Evolutionary conservation across 2,329 filamentous ascomycete species (phyloP).

Genomic region (Didymella lethalis): DNA sequence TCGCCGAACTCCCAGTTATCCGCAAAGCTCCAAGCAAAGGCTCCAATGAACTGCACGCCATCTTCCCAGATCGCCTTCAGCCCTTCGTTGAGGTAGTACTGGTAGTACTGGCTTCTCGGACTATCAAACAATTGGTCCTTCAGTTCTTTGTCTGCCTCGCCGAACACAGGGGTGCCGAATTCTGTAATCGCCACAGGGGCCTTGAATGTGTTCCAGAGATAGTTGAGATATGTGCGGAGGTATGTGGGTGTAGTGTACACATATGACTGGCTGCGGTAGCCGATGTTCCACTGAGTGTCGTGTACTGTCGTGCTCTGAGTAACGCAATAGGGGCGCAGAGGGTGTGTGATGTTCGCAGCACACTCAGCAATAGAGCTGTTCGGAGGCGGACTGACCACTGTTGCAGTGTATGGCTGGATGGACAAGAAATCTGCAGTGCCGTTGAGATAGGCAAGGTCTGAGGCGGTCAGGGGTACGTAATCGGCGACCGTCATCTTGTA

Average conservation of each 20-base stretch:
- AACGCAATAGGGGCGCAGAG: conserved; percentile 63
- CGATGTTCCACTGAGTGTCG: conserved; percentile 65
- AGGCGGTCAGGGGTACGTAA: conserved; percentile 57
- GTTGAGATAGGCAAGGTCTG: conserved; percentile 54
- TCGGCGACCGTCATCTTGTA: conserved; percentile 45
- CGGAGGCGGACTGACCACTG: conserved; percentile 59
- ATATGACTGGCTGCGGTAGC: conserved; percentile 64
- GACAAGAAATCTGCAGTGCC: conserved; percentile 63
- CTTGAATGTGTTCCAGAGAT: conserved; percentile 67
- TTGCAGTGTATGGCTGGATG: conserved; percentile 66
- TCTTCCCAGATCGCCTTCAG: conserved; percentile 66
- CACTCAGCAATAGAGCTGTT: conserved; percentile 58
- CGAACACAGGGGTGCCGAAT: conserved; percentile 65
- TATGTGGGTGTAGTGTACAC: conserved; percentile 67
- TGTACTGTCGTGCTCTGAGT: conserved; percentile 55
- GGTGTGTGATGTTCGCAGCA: conserved; percentile 55
- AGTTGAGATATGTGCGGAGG: conserved; percentile 64
- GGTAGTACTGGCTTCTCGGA: conserved; percentile 63
- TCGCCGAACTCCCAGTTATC: conserved; percentile 67
- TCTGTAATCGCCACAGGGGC: conserved; percentile 61
- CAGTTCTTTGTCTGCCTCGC: conserved; percentile 55
- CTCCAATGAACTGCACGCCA: conserved; percentile 62
- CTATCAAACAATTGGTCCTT: conserved; percentile 63
- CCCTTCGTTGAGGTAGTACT: conserved; percentile 62
- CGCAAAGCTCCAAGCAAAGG: conserved; percentile 61